phyloP scores from a whole-genome alignment of 768 basidiomycete genomes.

The Tephrocybe sp. region DNA sequence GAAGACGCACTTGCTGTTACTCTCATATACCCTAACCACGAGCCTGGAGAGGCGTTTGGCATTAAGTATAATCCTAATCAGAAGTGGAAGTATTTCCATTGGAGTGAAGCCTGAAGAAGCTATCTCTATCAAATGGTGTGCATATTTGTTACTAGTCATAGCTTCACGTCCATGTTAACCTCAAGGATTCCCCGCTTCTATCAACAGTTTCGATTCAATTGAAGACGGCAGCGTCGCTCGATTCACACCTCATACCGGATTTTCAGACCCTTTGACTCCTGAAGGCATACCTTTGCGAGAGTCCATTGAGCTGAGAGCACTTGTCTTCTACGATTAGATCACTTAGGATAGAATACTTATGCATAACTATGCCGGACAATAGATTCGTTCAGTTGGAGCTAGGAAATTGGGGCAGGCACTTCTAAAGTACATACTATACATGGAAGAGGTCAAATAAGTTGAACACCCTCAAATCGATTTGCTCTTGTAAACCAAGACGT shows the following conservation, averaged over 20 bases:
- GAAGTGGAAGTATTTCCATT: constrained; percentile 47
- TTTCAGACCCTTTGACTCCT: constrained; percentile 44
- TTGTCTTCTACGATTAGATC: constrained; percentile 49
- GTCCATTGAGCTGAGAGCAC: constrained; percentile 50
- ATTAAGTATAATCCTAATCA: constrained; percentile 45
- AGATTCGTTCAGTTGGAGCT: too few relatives aligned
- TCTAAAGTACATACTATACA: too few relatives aligned
- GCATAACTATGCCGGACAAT: too few relatives aligned
- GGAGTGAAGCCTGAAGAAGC: constrained; percentile 48
- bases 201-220: constrained; percentile 34
- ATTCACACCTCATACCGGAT: constrained; percentile 52
- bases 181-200: neutral
- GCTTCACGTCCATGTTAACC: neutral
- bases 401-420: too few relatives aligned
- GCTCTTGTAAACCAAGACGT: constrained; percentile 83
- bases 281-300: constrained; percentile 40
- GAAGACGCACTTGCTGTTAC: constrained; percentile 42
- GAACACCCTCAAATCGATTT: constrained; percentile 28
- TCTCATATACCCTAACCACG: constrained; percentile 44
- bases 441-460: too few relatives aligned
- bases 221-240: constrained; percentile 40
- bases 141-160: neutral
- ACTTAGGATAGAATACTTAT: neutral
- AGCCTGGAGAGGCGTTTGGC: constrained; percentile 46
- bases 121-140: constrained; percentile 53